Evolutionary conservation across 345 rosid genomes (phyloP).

Genomic region (Eucalyptus erythrocorys): DNA sequence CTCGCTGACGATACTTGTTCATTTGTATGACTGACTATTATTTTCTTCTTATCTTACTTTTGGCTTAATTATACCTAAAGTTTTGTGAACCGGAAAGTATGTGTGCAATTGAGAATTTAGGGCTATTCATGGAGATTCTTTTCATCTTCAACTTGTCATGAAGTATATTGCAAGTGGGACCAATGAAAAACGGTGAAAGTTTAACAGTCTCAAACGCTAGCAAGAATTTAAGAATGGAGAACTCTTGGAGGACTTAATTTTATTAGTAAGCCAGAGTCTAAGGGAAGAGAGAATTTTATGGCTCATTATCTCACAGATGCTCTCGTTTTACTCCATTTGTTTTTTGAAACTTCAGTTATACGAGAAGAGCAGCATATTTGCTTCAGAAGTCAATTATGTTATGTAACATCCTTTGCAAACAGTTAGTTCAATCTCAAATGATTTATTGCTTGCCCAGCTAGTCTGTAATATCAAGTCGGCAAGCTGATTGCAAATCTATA

Average conservation of each 20-base stretch:
- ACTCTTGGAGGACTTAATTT: background rate
- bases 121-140: background rate
- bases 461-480: background rate
- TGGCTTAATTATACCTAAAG: background rate
- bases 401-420: background rate
- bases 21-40: slow-evolving; percentile 6
- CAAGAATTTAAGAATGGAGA: background rate
- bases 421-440: background rate
- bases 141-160: background rate
- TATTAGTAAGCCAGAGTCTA: background rate
- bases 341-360: background rate
- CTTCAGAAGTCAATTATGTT: background rate
- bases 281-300: background rate
- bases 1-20: background rate
- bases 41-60: background rate
- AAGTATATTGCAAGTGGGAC: background rate
- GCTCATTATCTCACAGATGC: background rate
- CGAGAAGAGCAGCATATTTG: background rate
- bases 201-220: background rate
- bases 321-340: background rate
- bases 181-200: background rate
- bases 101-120: background rate
- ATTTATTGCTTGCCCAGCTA: background rate
- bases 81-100: background rate
- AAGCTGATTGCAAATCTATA: background rate